Evolutionary conservation across 352 stramenopile species (phyloP), one percentile per base, ranked within the genome.

Genomic region (Pythium rhizo-oryzae): DNA sequence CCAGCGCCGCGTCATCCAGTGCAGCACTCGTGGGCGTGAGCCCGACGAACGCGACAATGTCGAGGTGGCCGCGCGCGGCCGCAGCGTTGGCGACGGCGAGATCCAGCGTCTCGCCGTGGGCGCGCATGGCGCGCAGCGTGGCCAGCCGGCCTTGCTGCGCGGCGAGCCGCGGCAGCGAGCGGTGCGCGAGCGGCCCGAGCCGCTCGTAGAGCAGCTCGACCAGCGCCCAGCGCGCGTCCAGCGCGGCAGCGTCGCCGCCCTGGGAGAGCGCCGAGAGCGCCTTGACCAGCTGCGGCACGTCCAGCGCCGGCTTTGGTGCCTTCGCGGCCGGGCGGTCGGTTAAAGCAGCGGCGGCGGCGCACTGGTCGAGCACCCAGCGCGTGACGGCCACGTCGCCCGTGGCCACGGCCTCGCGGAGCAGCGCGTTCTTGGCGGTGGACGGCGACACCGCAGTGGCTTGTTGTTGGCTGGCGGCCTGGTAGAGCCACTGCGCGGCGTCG

Each of bases 1-100:
- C 59, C 30, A 71, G 60, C 28, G 69, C 68, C 0, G 76, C 75
- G 2, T 69, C 58, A 55, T 81, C 68, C 63, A 85, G 80, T 43
- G 75, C 76, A 8, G 69, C 55, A 9, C 56, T 54, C 1, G 69
- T 70, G 2, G 49, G 59, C 65, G 75, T 2, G 58, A 58, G 39
- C 63, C 70, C 28, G 35, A 60, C 8, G 57, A 59, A 58, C 60
- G 66, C 46, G 58, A 72, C 49, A 58, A 73, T 50, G 54, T 62
- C 43, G 7, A 66, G 62, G 30, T 74, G 68, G 37, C 68, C 68
- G 19, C 25, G 37, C 9, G 53, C 25, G 16, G 68, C 68, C 8
- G 68, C 68, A 4, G 58, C 56, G 28, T 70, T 69, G 24, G 47
- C 51, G 24, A 53, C 23, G 0, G 55, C 43, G 4, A 43, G 9